A percentile compares a stretch with the other conserved stretches of the same genome.
Conservation (phyloP, 1,284 basidiomycete genomes). For the Earliella scabrosa region DNA sequence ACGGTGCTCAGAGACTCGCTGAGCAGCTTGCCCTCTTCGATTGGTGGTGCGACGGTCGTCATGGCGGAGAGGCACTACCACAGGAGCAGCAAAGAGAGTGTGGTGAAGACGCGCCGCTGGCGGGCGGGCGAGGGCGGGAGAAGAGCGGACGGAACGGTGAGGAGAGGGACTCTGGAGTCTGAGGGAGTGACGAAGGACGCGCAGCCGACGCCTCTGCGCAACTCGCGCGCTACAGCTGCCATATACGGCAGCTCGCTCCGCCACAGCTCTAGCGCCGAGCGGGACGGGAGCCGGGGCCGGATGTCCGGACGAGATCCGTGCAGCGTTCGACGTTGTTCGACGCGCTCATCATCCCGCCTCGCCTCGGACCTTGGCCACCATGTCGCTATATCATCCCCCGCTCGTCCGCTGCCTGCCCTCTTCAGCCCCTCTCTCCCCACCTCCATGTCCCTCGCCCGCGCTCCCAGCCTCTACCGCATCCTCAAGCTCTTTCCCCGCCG, state of each 20-base stretch:
- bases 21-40: constrained; percentile 80
- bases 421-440: not conserved
- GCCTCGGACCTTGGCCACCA: not conserved
- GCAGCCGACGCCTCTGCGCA: constrained; percentile 9
- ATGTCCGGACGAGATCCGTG: constrained; percentile 1
- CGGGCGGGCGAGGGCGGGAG: not conserved
- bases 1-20: constrained; percentile 85
- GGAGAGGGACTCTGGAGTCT: too few species aligned
- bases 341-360: constrained; percentile 1
- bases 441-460: constrained; percentile 11
- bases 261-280: not conserved
- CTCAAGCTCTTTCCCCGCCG: not conserved
- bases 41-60: constrained; percentile 29
- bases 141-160: not conserved
- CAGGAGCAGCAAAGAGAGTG: not conserved
- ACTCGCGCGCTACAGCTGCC: constrained; percentile 10
- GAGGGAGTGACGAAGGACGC: constrained; percentile 9
- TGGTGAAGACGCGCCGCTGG: constrained; percentile 1
- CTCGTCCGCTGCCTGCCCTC: not conserved
- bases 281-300: not conserved
- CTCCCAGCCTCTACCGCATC: constrained; percentile 2
- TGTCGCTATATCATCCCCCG: not conserved
- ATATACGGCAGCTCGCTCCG: constrained; percentile 12
- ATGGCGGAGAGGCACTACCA: constrained; percentile 12
- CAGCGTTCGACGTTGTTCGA: not conserved